Percentiles rank a stretch among this genome's conserved stretches.
Evolutionary conservation across 1,284 basidiomycete genomes (phyloP).

Genomic region (Irpex rosettiformis): DNA sequence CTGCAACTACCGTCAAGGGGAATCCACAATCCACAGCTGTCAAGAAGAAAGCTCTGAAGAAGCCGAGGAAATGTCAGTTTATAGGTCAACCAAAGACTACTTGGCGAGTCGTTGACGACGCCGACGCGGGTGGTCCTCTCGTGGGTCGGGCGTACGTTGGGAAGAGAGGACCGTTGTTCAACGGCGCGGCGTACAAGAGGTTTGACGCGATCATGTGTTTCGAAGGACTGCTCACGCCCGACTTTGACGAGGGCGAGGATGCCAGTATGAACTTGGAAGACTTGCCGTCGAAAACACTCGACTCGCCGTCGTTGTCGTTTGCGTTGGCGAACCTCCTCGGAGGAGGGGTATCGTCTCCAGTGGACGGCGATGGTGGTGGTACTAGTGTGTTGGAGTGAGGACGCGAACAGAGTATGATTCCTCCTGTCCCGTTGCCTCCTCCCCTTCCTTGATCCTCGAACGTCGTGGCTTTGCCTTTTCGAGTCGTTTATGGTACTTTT

Average conservation of each 20-base stretch:
- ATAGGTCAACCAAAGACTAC: not conserved
- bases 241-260: not conserved
- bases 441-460: too few species aligned
- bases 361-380: too few species aligned
- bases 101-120: not conserved
- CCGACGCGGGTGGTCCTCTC: not conserved
- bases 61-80: not conserved
- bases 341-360: too few species aligned
- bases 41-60: not conserved
- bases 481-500: too few species aligned
- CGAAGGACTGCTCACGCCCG: slow-evolving; percentile 1
- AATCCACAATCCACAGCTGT: too few species aligned
- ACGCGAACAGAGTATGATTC: too few species aligned
- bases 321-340: not conserved
- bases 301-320: not conserved
- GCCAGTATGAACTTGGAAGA: not conserved
- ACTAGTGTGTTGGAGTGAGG: too few species aligned
- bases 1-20: too few species aligned
- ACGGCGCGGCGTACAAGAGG: not conserved
- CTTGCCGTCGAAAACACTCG: not conserved
- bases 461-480: too few species aligned
- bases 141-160: not conserved
- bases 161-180: not conserved
- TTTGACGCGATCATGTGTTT: not conserved
- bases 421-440: too few species aligned